Evolutionary conservation across 208 protist genomes (phyloP).

Genomic region (Wallacemonas sp.): DNA sequence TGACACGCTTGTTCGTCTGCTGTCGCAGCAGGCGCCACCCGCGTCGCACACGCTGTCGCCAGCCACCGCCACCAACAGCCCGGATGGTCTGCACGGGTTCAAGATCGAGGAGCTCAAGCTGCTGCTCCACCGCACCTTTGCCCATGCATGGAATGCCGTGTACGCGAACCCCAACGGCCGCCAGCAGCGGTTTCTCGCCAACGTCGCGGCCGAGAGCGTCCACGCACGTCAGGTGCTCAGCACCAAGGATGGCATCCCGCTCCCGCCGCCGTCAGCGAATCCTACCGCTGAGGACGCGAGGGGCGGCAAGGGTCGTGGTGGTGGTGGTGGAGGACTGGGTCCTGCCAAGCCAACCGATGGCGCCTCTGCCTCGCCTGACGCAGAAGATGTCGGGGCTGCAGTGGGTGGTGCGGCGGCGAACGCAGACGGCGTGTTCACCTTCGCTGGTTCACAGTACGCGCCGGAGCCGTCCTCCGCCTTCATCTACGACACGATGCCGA

Average conservation of each 20-base stretch:
- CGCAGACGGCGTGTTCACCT: conserved; percentile 12
- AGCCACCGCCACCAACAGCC: no score
- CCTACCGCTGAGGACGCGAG: background rate
- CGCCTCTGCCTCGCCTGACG: no score
- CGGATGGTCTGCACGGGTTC: background rate
- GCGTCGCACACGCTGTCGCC: no score
- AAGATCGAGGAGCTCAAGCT: conserved; percentile 27
- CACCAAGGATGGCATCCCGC: background rate
- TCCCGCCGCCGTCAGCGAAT: background rate
- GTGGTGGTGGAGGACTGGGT: no score
- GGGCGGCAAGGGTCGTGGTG: background rate
- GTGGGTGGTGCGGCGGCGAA: background rate
- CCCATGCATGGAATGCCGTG: conserved; percentile 60
- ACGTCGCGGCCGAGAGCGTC: conserved; percentile 17
- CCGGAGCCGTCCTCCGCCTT: conserved; percentile 19
- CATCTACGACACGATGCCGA: conserved; percentile 62
- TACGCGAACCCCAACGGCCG: conserved; percentile 53
- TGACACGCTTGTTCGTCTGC: background rate
- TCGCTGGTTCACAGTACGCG: conserved; percentile 45
- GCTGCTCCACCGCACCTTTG: conserved; percentile 54
- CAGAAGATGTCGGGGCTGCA: background rate
- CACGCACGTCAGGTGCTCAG: conserved; percentile 36
- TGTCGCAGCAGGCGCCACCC: background rate
- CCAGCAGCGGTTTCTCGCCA: conserved; percentile 40
- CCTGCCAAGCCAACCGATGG: no score